Base-by-base conservation (phyloP, 2,329 filamentous ascomycete species). In the Salinomyces thailandicus region DNA sequence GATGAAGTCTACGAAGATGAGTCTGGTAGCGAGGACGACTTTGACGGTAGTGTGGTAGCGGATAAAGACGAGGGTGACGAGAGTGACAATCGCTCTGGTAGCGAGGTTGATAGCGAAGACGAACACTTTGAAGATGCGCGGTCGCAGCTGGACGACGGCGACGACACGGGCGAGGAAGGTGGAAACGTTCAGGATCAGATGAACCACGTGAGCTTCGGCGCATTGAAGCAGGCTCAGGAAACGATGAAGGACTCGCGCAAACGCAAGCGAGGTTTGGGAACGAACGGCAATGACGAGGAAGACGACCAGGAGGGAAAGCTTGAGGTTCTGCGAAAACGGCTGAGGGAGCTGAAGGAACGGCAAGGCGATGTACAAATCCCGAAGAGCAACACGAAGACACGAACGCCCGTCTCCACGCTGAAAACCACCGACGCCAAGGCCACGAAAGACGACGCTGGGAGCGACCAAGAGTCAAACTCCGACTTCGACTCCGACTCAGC, bases 151-250 rank as follows among this genome's bases (percentile, higher is more conserved):
- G 58, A 57, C 14, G 59, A 66, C 17, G 57, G 60, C 26, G 56
- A 59, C 2, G 59, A 67, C 7, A 18, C 31, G 12, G 35, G 17
- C n/a, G 17, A 24, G 22, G 35, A 24, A 14, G n/a, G n/a, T n/a
- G n/a, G n/a, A n/a, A 22, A 36, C 9, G 35, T 8, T 26, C n/a
- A 31, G 6, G 37, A 60, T 11, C 56, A 63, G 20, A 60, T 79
- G 39, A 69, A 66, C 51, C 69, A 67, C 42, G 76, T 95, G 46
- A 91, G 86, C 16, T 95, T 96, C 53, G 87, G 86, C 44, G 83
- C 84, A n/a, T 69, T 95, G 27, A 85, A 84, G 46, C 84, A 85
- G 67, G 87, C 86, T 1, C 85, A 93, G 64, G 79, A 79, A 26
- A 73, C 77, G 0, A 62, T 93, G 19, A 46, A 41, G 27, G 51